Evolutionary conservation across 192 early-diverging fungal species (phyloP).

Genomic region (Coemansia sp.): DNA sequence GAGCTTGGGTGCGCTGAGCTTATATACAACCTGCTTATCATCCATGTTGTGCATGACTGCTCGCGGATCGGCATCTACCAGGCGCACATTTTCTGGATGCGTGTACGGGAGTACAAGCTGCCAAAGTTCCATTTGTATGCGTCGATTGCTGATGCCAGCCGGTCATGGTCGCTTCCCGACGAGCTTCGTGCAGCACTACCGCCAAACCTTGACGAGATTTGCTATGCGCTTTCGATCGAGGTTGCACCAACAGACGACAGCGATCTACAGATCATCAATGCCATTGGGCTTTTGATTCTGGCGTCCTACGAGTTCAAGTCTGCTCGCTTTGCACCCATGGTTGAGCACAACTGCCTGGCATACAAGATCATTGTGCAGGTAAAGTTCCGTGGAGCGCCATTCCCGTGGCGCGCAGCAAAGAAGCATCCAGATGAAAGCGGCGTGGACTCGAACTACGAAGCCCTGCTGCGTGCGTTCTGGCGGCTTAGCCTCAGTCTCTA

Average conservation of each 20-base stretch:
- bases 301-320: conserved; percentile 56
- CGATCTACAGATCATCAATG: conserved; percentile 24
- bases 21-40: conserved; percentile 55
- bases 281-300: conserved; percentile 38
- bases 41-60: conserved; percentile 51
- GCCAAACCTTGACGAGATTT: conserved; percentile 48
- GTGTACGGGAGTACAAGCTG: conserved; percentile 43
- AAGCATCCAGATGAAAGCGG: conserved; percentile 14
- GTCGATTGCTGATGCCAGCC: conserved; percentile 49
- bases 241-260: conserved; percentile 19
- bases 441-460: conserved; percentile 52
- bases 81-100: conserved; percentile 54
- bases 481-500: conserved; percentile 41
- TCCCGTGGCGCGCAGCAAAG: conserved; percentile 48
- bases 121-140: conserved; percentile 48
- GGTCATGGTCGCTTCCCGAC: conserved; percentile 53
- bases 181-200: conserved; percentile 48
- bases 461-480: conserved; percentile 49
- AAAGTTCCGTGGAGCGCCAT: conserved; percentile 47
- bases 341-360: conserved; percentile 51
- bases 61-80: conserved; percentile 52
- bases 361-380: conserved; percentile 47
- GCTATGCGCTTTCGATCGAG: conserved; percentile 43
- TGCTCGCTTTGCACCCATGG: conserved; percentile 53
- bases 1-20: conserved; percentile 52